Conservation (phyloP, 306 rosid genomes). For the Dalbergia cochinchinensis region DNA sequence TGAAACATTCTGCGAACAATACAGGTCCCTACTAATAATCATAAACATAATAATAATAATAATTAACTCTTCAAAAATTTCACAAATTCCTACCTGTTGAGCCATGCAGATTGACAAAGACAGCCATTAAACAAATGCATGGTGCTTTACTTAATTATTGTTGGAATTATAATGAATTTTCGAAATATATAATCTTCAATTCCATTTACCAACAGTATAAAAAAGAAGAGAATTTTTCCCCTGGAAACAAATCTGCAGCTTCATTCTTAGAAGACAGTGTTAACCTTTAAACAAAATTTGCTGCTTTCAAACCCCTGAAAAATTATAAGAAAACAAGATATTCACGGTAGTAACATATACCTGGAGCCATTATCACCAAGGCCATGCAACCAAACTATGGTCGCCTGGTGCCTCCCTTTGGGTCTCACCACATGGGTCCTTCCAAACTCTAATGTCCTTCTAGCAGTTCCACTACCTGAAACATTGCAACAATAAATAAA, state of each 20-base stretch:
- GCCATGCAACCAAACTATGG: slow-evolving; percentile 96
- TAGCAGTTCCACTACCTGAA: slow-evolving; percentile 73
- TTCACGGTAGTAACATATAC: slow-evolving; percentile 58
- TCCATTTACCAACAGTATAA: slow-evolving; percentile 36
- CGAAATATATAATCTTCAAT: slow-evolving; percentile 22
- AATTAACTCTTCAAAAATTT: slow-evolving; percentile 39
- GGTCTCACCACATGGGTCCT: slow-evolving; percentile 96
- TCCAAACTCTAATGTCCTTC: slow-evolving; percentile 83
- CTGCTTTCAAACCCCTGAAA: not conserved
- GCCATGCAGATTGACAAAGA: slow-evolving; percentile 64
- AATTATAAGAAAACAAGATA: not conserved
- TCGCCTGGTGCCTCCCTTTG: slow-evolving; percentile 86
- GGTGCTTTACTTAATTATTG: slow-evolving; percentile 33
- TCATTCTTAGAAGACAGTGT: no score
- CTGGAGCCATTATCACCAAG: slow-evolving; percentile 93
- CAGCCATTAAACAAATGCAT: slow-evolving; percentile 41
- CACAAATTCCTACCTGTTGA: slow-evolving; percentile 47
- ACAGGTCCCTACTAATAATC: not conserved
- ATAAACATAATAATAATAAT: not conserved
- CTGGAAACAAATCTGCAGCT: slow-evolving; percentile 8
- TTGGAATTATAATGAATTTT: slow-evolving; percentile 26
- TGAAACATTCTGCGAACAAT: no score
- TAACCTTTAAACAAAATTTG: slow-evolving; percentile 15
- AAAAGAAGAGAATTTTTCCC: slow-evolving; percentile 24
- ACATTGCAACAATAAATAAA: slow-evolving; percentile 53